Evolutionary conservation across 306 rosid species (phyloP).

Genomic region (Quercus bicolor): DNA sequence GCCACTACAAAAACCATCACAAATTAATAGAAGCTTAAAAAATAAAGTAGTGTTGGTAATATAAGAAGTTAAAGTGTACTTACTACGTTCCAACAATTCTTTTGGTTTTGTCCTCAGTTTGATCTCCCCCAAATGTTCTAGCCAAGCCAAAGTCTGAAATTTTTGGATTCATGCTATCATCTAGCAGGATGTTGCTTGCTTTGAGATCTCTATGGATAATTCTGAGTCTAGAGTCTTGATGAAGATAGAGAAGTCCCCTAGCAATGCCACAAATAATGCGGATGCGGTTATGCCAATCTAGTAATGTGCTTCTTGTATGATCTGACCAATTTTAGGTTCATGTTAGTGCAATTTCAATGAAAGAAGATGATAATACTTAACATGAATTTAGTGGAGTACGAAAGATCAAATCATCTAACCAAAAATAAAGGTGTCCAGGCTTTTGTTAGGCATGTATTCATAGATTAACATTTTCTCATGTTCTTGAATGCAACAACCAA

Average conservation of each 20-base stretch:
- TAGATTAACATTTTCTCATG: conserved; percentile 34
- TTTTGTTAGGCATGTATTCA: conserved; percentile 40
- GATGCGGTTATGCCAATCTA: conserved; percentile 25
- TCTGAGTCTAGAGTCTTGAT: conserved; percentile 31
- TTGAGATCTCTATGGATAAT: conserved; percentile 46
- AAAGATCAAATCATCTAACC: background rate
- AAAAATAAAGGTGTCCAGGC: conserved; percentile 25
- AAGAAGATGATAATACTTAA: background rate
- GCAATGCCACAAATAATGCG: conserved; percentile 24
- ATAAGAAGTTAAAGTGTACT: background rate
- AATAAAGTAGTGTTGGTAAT: background rate
- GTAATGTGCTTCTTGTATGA: background rate
- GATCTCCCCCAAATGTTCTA: conserved; percentile 44
- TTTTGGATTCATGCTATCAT: conserved; percentile 48
- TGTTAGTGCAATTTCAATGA: too few relatives aligned
- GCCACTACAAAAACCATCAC: conserved; percentile 26
- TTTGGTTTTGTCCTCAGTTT: conserved; percentile 31
- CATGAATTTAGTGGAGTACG: too few relatives aligned
- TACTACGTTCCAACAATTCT: conserved; percentile 55
- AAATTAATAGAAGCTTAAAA: background rate
- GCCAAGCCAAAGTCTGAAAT: conserved; percentile 67
- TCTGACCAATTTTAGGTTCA: background rate
- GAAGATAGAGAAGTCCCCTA: conserved; percentile 25
- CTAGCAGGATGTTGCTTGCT: conserved; percentile 49
- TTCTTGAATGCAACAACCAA: conserved; percentile 40